Evolutionary conservation across 768 basidiomycete species (phyloP), one percentile per base, ranked within the genome.

Genomic region (Scleroderma bovista): DNA sequence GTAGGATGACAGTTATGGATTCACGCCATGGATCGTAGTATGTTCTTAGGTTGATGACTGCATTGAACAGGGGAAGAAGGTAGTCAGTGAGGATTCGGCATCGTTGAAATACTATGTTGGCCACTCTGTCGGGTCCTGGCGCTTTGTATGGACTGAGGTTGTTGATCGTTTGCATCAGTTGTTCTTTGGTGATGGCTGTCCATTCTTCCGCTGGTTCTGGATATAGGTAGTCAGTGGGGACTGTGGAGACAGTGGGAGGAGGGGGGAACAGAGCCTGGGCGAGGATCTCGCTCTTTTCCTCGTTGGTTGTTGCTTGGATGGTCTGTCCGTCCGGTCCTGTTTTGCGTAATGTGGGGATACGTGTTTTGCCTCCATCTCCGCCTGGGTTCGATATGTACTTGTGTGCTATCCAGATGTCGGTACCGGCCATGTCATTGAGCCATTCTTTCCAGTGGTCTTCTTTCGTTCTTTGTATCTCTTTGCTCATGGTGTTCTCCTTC

Each of bases 111-210:
- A 65, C 55, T 0, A 56, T 45, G 39, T 70, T 70, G 3, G 37
- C 20, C 4, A 68, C 69, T 3, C 57, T 60, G 22, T 69, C 65
- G 6, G 62, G 62, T 1, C 63, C 60, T 20, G 50, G 55, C 1
- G 59, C 58, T 46, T 64, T 57, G 52, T 53, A 51, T 1, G 55
- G 58, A 16, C 41, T 50, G 1, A 65, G 52, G 1, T 51, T 39
- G 0, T 15, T 29, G 16, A 66, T 51, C 0, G 47, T 44, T 0
- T 31, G n/a, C 1, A 2, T 0, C 0, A 67, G 56, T 11, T 59
- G 54, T 1, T 49, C 46, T 4, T 43, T 13, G 0, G 62, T 54
- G 23, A 63, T 47, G 0, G 38, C 24, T 0, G 8, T 8, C 31
- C 55, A 51, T 0, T 44, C 11, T 22, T 20, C 13, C 0, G 29